Base-by-base conservation (phyloP, 2,329 filamentous ascomycete genomes). In the Piedraia hortae region DNA sequence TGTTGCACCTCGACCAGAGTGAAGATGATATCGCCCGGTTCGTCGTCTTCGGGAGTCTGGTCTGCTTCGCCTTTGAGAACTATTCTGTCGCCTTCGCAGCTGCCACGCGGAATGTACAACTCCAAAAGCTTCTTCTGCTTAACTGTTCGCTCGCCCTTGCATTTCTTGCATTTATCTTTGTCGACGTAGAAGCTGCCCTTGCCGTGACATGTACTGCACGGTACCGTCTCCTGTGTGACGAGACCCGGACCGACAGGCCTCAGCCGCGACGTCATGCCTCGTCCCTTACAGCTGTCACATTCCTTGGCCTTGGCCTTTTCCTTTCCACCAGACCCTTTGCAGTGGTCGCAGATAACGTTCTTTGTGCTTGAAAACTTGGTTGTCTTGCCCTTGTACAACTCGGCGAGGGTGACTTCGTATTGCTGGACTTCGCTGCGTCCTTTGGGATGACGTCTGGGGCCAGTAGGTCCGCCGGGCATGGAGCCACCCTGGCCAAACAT, bases 151-250 rank as follows among this genome's bases (percentile, higher is more conserved):
- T 73, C 74, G 39, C 85, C 85, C 51, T 93, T 93, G 63, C 85
- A 97, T 55, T 85, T 91, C 58, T 89, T 90, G 57, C 85, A 97
- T 42, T 77, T 75, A 41, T 97, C 85, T 55, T 93, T 93, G 41
- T 90, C 77, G 46, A 82, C 82, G 52, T 67, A 89, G 39, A 80
- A 66, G 39, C 68, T 66, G 4, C 85, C 85, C n/a, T 66, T 61
- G 15, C 80, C 82, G 28, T 67, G 59, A 48, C 85, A 97, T 37
- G 70, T 67, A 36, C 71, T 67, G 46, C 85, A 97, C 16, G 67
- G 47, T 16, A 80, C 64, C 4, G 68, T 64, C 37, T 77, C 69
- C 38, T 77, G 71, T 14, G 75, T 74, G 30, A 88, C 66, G 42
- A 91, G 55, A 27, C 80, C 78, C 10, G 80, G 77, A 1, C 80